Conservation (phyloP, 768 basidiomycete genomes). For the Mrakia gelida region DNA sequence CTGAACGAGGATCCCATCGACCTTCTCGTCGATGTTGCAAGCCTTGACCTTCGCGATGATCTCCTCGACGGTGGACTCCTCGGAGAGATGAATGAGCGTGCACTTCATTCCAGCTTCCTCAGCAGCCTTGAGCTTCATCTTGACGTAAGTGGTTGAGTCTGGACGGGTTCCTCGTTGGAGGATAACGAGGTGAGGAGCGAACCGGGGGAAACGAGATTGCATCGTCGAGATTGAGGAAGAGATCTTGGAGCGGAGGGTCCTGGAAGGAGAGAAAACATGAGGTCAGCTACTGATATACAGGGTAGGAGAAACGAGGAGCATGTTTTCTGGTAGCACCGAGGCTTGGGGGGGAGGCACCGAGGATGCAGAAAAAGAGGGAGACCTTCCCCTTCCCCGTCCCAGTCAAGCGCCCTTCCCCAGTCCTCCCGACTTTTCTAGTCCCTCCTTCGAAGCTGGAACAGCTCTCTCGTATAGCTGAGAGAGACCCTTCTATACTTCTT, state of each 20-base stretch:
- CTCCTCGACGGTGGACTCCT: conserved; percentile 59
- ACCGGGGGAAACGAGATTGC: conserved; percentile 71
- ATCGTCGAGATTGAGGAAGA: conserved; percentile 62
- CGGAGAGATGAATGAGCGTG: conserved; percentile 60
- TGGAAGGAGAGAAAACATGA: conserved; percentile 42
- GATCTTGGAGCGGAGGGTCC: conserved; percentile 74
- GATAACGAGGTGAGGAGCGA: conserved; percentile 84
- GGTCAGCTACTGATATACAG: neutral
- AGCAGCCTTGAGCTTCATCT: conserved; percentile 96
- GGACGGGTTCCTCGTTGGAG: conserved; percentile 89
- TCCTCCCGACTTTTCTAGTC: neutral
- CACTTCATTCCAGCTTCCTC: conserved; percentile 87
- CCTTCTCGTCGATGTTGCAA: conserved; percentile 72
- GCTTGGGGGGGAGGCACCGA: neutral
- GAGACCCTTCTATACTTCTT: too few relatives aligned
- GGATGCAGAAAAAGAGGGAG: too few relatives aligned
- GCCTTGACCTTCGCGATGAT: conserved; percentile 71
- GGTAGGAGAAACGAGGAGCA: neutral
- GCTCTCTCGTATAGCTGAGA: neutral
- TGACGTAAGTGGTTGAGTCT: conserved; percentile 86
- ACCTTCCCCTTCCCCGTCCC: too few relatives aligned
- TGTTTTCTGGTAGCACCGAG: neutral
- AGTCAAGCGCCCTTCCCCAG: neutral
- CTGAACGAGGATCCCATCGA: conserved; percentile 91
- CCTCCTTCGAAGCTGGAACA: too few relatives aligned